Conservation (phyloP, 2,329 filamentous ascomycete species). For the Penicillium sp. region DNA sequence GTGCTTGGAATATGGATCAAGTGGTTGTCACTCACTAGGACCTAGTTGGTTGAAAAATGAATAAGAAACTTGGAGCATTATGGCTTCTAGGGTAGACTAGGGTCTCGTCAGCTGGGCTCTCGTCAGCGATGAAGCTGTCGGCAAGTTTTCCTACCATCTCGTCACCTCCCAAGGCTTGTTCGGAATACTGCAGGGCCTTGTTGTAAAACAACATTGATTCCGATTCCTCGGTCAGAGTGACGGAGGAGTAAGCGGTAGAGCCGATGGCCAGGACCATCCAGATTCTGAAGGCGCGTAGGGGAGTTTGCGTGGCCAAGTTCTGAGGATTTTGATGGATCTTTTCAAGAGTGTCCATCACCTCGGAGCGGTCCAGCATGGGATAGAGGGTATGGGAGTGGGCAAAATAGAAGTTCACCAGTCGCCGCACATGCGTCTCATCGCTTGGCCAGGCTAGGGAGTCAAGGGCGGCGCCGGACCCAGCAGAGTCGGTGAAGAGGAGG, state of each 20-base stretch:
- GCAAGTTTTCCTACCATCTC: slow-evolving; percentile 38
- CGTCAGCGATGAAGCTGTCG: background rate
- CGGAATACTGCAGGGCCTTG: slow-evolving; percentile 47
- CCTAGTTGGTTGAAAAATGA: slow-evolving; percentile 52
- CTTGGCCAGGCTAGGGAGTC: slow-evolving; percentile 10
- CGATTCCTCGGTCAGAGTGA: slow-evolving; percentile 46
- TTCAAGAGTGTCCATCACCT: slow-evolving; percentile 29
- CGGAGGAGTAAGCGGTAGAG: slow-evolving; percentile 47
- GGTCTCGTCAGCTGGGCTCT: background rate
- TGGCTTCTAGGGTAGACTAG: slow-evolving; percentile 45
- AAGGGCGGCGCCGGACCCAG: slow-evolving; percentile 1
- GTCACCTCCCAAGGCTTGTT: slow-evolving; percentile 39
- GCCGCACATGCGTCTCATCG: slow-evolving; percentile 28
- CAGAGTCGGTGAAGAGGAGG: background rate
- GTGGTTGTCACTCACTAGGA: slow-evolving; percentile 38
- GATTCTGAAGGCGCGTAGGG: slow-evolving; percentile 43
- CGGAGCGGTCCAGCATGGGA: slow-evolving; percentile 42
- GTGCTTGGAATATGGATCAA: background rate
- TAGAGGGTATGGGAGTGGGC: slow-evolving; percentile 51
- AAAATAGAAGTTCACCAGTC: slow-evolving; percentile 48
- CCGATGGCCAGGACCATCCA: slow-evolving; percentile 54
- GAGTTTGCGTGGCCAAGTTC: slow-evolving; percentile 24
- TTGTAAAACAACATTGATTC: slow-evolving; percentile 47
- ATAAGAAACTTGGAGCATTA: slow-evolving; percentile 51
- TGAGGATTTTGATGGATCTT: background rate